These are phyloP conservation scores for Aureobasidium sp. DNA, from an alignment of 2,329 filamentous ascomycete genomes.

Conservation along the genomic window DNA sequence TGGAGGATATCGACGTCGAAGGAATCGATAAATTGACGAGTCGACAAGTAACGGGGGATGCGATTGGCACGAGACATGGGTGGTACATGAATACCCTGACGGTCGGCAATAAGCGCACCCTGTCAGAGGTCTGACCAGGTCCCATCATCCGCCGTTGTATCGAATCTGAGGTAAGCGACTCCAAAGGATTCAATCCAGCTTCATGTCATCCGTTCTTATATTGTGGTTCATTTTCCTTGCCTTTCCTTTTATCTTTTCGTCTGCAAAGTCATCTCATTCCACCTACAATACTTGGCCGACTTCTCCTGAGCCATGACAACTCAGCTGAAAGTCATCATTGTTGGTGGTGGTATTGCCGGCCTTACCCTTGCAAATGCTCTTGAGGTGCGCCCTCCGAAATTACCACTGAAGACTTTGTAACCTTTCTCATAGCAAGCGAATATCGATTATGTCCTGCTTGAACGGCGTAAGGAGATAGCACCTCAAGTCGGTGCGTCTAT, in stretches of 20 bases:
- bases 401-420: not conserved
- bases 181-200: not conserved
- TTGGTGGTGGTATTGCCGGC: constrained; percentile 42
- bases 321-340: constrained; percentile 33
- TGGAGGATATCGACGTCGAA: no score
- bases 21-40: no score
- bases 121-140: not conserved
- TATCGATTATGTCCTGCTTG: constrained; percentile 44
- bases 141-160: not conserved
- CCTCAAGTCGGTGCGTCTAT: constrained; percentile 43
- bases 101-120: no score
- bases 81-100: no score
- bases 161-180: not conserved
- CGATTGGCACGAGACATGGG: no score
- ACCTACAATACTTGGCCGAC: no score
- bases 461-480: constrained; percentile 33
- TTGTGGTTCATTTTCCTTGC: not conserved
- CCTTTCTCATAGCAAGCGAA: constrained; percentile 18
- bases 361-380: constrained; percentile 40
- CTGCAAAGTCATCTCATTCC: not conserved
- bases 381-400: constrained; percentile 18
- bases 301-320: not conserved
- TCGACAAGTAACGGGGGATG: no score
- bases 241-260: not conserved
- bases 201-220: not conserved